Percentiles rank a stretch among this genome's conserved stretches.
These are phyloP conservation scores for Citrullus amarus DNA, from an alignment of 306 rosid genomes.

Conservation along the genomic window DNA sequence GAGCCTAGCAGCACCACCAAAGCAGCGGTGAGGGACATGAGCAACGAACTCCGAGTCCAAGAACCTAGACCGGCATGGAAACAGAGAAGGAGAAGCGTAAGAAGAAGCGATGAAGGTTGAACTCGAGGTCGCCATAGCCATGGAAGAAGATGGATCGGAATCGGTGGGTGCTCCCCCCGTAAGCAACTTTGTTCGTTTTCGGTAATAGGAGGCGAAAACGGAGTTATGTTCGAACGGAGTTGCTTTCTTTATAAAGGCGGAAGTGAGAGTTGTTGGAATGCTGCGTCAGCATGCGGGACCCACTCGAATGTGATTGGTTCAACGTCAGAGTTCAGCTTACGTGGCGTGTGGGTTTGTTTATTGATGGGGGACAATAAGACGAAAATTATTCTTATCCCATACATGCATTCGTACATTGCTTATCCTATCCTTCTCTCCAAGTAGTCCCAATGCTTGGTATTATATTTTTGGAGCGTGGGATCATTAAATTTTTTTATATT, in stretches of 20 bases:
- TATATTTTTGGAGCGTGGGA: no score
- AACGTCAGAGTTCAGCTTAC: not conserved
- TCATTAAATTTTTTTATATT: no score
- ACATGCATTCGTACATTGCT: not conserved
- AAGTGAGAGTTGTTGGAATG: slow-evolving; percentile 1
- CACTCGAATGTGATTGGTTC: not conserved
- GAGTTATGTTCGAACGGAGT: not conserved
- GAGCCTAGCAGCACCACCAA: slow-evolving; percentile 8
- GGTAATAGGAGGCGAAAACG: not conserved
- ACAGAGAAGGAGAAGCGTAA: slow-evolving; percentile 29
- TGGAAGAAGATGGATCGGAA: slow-evolving; percentile 2
- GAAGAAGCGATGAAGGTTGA: slow-evolving; percentile 37
- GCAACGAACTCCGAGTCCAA: slow-evolving; percentile 27
- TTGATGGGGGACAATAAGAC: not conserved
- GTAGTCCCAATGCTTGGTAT: not conserved
- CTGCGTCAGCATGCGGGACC: slow-evolving; percentile 4
- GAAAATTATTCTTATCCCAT: not conserved
- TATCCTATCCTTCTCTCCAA: not conserved
- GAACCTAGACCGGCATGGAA: slow-evolving; percentile 15
- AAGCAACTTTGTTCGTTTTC: not conserved
- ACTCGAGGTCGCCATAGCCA: slow-evolving; percentile 47
- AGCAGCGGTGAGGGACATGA: slow-evolving; percentile 12
- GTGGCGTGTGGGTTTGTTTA: not conserved
- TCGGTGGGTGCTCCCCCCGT: not conserved
- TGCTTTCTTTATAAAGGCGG: not conserved